Evolutionary conservation across 768 basidiomycete species (phyloP), one percentile per base, ranked within the genome.

Genomic region (Steccherinum ochraceum): DNA sequence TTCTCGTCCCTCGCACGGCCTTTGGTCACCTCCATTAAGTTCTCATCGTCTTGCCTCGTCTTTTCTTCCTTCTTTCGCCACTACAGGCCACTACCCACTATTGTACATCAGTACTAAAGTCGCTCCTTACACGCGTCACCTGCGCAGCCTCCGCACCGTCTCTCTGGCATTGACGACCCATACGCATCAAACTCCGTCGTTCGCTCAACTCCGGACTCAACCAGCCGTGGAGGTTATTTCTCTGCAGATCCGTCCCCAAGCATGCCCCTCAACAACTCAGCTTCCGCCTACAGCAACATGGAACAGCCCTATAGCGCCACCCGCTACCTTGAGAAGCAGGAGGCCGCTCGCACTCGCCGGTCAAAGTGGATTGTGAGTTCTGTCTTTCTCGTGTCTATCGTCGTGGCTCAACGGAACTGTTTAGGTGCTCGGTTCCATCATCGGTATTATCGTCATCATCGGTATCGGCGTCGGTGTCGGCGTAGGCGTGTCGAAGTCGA

Each of bases 391-490:
- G 24, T 19, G 30, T 54, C 40, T 24, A 44, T 13, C 23, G 30
- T 24, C 41, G 25, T 48, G 13, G 23, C 19, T 40, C 52, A 2
- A 52, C 12, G 24, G 42, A 45, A n/a, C 55, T 52, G 24, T 72
- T 72, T 51, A 87, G 86, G 72, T 83, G 52, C 68, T 81, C 48
- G 78, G 75, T 19, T 69, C 74, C 7, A 50, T 83, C 44, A 54
- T 69, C 24, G 72, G 61, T 11, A 57, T 88, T 21, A 51, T 78
- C 24, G 64, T 74, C 44, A 62, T 90, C 45, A 73, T 81, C 27
- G 77, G 68, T n/a, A 69, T 74, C 21, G 87, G 76, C 40, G 76
- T 86, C 48, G 74, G 71, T 21, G 74, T 84, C 19, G 89, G 88
- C 20, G 80, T 93, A 30, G 65, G 74, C 4, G 75, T 91, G 24